Base-by-base conservation (phyloP, 1,139 yeast species). In the Yamadazyma sp. region DNA sequence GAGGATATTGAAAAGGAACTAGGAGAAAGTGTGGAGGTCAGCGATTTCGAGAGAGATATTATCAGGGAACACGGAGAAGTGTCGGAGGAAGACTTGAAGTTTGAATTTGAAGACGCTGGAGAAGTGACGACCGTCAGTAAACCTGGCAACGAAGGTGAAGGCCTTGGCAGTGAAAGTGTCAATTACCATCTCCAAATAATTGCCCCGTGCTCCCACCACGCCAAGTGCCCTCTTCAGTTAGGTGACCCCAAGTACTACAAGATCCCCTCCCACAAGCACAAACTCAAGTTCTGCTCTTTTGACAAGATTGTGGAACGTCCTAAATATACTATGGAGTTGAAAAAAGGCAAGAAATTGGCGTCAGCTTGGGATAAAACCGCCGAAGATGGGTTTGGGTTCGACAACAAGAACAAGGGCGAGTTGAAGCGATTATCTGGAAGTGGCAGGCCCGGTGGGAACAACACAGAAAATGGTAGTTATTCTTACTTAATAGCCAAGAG, bases 171-270 rank as follows among this genome's bases (percentile, higher is more conserved):
- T 16, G 52, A 58, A 46, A 51, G 61, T 50, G 64, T 67, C 3
- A 73, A 73, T 47, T 82, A 73, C 51, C 81, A 82, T 47, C 51
- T 85, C 31, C 73, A 73, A 38, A 73, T 90, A 9, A 54, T 92
- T 22, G 96, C 96, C 0, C 98, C 98, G 3, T 92, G 97, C 56
- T 64, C 95, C 0, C 97, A 92, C 57, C 97, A 89, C 52, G 78
- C 82, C 21, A 76, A 70, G 49, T 90, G 97, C 54, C 97, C 98
- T 0, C 64, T 92, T 39, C 97, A 89, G 57, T 72, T 80, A 23
- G 82, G 83, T 11, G 85, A 83, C 43, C 88, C 90, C 6, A 79
- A 79, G 31, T 80, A 73, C 48, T 84, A 83, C 52, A 70, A 72
- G 37, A 73, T 75, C 31, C 78, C 82, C n/a, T 71, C 76, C 35